Conservation (phyloP, 225 moss, liverwort and hornwort genomes). For the Pleurozium schreberi region DNA sequence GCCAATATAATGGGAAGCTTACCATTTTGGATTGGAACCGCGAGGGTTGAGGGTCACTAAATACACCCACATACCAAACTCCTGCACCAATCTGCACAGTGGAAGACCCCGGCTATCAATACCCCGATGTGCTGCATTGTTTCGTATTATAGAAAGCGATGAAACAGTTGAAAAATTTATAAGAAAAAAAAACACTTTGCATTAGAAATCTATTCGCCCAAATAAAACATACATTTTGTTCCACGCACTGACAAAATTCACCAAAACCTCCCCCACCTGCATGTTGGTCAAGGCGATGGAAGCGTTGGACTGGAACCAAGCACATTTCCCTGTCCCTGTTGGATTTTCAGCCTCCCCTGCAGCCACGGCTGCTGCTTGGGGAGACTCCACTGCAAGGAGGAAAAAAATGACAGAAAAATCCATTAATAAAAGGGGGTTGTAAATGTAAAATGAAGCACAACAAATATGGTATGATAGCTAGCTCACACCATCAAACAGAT, state of each 20-base stretch:
- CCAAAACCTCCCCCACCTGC: conserved; percentile 16
- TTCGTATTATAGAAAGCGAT: neutral
- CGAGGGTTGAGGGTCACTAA: conserved; percentile 29
- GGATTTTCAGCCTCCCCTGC: conserved; percentile 15
- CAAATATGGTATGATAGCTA: neutral
- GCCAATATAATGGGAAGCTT: too few relatives aligned
- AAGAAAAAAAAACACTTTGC: too few relatives aligned
- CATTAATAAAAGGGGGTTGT: neutral
- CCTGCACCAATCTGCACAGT: conserved; percentile 28
- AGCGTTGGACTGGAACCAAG: conserved; percentile 32
- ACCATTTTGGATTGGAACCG: conserved; percentile 48
- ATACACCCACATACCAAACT: conserved; percentile 49
- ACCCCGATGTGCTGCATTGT: too few relatives aligned
- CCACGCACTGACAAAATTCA: neutral
- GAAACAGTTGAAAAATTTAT: neutral
- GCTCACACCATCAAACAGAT: neutral
- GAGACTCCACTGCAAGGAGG: conserved; percentile 27
- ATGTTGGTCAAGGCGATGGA: conserved; percentile 20
- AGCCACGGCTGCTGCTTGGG: conserved; percentile 31
- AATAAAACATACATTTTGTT: neutral
- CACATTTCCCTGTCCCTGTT: conserved; percentile 20
- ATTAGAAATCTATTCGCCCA: neutral
- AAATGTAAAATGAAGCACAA: neutral
- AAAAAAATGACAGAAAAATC: neutral
- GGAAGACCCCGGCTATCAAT: neutral